These are phyloP conservation scores for Botrytis tulipae DNA, from an alignment of 2,329 filamentous ascomycete genomes.

Conservation along the genomic window DNA sequence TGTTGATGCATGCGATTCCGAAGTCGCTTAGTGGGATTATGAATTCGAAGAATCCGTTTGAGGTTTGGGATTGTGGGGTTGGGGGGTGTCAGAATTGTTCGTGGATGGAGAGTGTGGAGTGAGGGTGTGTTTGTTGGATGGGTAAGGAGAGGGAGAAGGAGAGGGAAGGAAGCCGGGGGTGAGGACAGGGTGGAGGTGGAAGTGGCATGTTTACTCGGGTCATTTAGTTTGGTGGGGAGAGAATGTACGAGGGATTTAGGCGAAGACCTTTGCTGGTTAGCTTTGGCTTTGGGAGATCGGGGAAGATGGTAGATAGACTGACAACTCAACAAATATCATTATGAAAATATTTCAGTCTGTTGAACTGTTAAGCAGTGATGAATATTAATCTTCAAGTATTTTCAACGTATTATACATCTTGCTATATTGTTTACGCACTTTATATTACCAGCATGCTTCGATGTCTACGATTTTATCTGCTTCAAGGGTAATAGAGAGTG, in stretches of 20 bases:
- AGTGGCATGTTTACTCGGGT: not conserved
- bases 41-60: not conserved
- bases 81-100: not conserved
- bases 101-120: too few species aligned
- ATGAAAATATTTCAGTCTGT: not conserved
- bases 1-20: not conserved
- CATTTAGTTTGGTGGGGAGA: not conserved
- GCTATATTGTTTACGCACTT: not conserved
- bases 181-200: not conserved
- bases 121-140: too few species aligned
- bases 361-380: rapidly evolving
- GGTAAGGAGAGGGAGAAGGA: too few species aligned
- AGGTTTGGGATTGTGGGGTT: not conserved
- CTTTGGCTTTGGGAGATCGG: not conserved
- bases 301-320: not conserved
- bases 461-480: not conserved
- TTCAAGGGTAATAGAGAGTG: rapidly evolving
- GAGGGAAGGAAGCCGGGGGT: too few species aligned
- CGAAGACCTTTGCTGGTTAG: not conserved
- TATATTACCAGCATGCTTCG: rapidly evolving
- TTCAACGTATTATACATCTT: not conserved
- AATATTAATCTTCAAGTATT: not conserved
- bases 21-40: not conserved
- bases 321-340: not conserved
- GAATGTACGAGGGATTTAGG: not conserved